Evolutionary conservation across 2,329 filamentous ascomycete species (phyloP).

Genomic region (Clarireedia paspali): DNA sequence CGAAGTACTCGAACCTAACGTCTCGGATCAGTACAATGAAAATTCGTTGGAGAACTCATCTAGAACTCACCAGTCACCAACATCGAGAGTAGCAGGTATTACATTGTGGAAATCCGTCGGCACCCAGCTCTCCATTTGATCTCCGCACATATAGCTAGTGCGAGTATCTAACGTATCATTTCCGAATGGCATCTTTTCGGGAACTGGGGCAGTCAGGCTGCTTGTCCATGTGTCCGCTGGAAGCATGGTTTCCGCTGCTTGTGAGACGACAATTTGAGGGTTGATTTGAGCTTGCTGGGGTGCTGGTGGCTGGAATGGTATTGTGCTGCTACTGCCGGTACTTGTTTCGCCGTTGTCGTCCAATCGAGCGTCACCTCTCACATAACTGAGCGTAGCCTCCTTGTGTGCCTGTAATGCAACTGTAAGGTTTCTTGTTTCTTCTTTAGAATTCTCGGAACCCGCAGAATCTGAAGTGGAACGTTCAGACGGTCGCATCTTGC

Average conservation of each 20-base stretch:
- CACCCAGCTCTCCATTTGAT: background rate
- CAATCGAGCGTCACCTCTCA: background rate
- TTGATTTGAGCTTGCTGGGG: background rate
- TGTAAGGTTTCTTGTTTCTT: background rate
- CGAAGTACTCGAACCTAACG: background rate
- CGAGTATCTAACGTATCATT: background rate
- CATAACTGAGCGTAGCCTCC: background rate
- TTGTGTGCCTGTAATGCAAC: background rate
- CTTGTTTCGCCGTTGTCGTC: background rate
- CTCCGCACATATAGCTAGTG: background rate
- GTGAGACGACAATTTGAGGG: no score
- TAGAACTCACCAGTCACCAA: background rate
- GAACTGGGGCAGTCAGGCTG: background rate
- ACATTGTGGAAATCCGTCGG: background rate
- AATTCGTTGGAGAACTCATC: no score
- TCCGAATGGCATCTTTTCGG: background rate
- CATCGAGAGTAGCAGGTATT: constrained; percentile 1
- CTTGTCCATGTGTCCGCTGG: no score
- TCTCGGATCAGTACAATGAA: background rate
- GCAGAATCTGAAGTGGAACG: background rate
- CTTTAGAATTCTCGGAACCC: background rate
- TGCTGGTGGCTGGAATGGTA: background rate
- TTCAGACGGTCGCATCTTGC: background rate
- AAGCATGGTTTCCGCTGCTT: no score
- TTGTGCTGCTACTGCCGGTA: background rate